These are phyloP conservation scores for Gossypium trilobum DNA, from an alignment of 441 rosid species.

Conservation along the genomic window DNA sequence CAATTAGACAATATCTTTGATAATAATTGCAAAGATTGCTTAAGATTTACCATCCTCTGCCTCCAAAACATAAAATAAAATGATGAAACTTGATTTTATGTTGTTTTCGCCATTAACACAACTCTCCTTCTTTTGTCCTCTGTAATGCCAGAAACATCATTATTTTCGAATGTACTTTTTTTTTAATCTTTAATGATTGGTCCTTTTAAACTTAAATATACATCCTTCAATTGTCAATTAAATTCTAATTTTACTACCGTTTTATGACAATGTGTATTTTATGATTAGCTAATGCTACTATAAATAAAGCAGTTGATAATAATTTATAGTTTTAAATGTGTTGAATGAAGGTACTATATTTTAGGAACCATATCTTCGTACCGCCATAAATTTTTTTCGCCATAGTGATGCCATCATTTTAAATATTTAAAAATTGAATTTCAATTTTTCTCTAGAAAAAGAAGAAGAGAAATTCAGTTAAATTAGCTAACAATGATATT, in stretches of 20 bases:
- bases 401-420: too few species aligned
- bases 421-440: too few species aligned
- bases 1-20: background rate
- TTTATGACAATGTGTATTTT: too few species aligned
- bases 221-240: background rate
- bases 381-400: too few species aligned
- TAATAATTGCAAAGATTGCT: background rate
- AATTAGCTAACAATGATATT: too few species aligned
- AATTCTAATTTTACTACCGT: background rate
- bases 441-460: too few species aligned
- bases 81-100: background rate
- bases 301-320: background rate
- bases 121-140: background rate
- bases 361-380: too few species aligned
- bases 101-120: background rate
- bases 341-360: too few species aligned
- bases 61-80: background rate
- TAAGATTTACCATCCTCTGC: background rate
- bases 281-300: too few species aligned
- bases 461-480: too few species aligned
- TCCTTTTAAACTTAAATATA: background rate
- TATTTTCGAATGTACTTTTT: background rate
- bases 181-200: too few species aligned
- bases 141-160: background rate
- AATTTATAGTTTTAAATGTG: too few species aligned